Conservation (phyloP, 2,329 filamentous ascomycete species). For the Trichoderma koningii region DNA sequence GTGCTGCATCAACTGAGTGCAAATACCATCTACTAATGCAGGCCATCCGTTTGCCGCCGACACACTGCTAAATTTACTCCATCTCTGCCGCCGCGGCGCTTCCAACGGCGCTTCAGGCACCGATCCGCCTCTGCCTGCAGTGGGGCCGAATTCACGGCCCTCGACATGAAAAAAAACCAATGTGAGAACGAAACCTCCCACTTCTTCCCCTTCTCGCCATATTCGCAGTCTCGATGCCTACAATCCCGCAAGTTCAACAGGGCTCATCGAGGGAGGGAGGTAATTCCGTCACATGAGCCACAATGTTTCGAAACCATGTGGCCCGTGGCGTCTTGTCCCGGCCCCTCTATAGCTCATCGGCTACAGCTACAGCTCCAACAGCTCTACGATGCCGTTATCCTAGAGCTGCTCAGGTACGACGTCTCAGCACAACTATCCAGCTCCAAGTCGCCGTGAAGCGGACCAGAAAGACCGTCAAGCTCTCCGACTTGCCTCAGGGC, state of each 20-base stretch:
- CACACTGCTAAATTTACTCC: not conserved
- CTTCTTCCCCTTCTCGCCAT: not conserved
- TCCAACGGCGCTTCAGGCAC: slow-evolving; percentile 22
- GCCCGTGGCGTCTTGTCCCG: slow-evolving; percentile 19
- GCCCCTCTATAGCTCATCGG: slow-evolving; percentile 2
- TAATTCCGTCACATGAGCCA: slow-evolving; percentile 7
- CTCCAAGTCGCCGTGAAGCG: slow-evolving; percentile 52
- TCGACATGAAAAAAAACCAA: not conserved
- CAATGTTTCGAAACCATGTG: slow-evolving; percentile 30
- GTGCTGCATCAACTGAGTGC: not conserved
- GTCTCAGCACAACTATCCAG: not conserved
- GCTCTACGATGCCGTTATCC: not conserved
- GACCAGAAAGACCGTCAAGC: slow-evolving; percentile 54
- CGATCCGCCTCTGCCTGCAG: slow-evolving; percentile 3
- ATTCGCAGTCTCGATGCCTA: not conserved
- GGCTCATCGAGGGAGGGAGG: not conserved
- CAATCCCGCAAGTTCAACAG: not conserved
- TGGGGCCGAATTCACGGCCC: slow-evolving; percentile 9
- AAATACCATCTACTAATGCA: not conserved
- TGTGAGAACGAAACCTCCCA: no score
- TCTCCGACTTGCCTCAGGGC: slow-evolving; percentile 61
- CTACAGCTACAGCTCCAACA: not conserved
- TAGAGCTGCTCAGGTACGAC: not conserved
- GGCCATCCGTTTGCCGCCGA: not conserved
- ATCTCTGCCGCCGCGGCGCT: slow-evolving; percentile 6